Evolutionary conservation across 768 basidiomycete genomes (phyloP).

Genomic region (Xerocomellus intermedius): DNA sequence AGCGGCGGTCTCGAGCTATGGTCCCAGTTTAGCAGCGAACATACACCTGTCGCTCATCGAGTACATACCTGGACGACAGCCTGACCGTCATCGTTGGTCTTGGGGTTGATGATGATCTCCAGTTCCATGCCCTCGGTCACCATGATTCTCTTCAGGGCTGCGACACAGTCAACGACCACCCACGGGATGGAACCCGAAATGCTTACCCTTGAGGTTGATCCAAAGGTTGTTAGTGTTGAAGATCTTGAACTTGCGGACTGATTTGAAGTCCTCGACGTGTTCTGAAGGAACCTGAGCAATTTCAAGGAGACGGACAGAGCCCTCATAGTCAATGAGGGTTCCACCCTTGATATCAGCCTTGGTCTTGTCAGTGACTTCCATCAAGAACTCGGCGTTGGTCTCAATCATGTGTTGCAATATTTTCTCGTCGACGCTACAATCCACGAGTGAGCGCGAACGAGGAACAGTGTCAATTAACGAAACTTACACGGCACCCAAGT

Average conservation of each 20-base stretch:
- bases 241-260: conserved; percentile 76
- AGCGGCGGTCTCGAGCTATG: conserved; percentile 68
- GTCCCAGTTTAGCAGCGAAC: background rate
- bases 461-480: background rate
- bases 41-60: background rate
- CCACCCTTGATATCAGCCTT: conserved; percentile 79
- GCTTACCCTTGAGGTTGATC: conserved; percentile 48
- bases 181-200: background rate
- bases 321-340: conserved; percentile 69
- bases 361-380: conserved; percentile 82
- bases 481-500: conserved; percentile 62
- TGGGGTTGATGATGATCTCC: conserved; percentile 79
- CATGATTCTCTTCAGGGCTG: conserved; percentile 75
- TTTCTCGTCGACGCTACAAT: conserved; percentile 58
- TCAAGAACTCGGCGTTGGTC: conserved; percentile 62
- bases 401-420: conserved; percentile 69
- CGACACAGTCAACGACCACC: conserved; percentile 1
- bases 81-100: conserved; percentile 66
- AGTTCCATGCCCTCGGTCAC: conserved; percentile 64
- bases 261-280: conserved; percentile 74
- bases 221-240: conserved; percentile 75
- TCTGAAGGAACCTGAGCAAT: conserved; percentile 74
- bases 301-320: conserved; percentile 65
- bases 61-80: conserved; percentile 60
- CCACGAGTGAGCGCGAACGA: background rate